Evolutionary conservation across 768 basidiomycete species (phyloP).

Genomic region (Tremella mesenterica): DNA sequence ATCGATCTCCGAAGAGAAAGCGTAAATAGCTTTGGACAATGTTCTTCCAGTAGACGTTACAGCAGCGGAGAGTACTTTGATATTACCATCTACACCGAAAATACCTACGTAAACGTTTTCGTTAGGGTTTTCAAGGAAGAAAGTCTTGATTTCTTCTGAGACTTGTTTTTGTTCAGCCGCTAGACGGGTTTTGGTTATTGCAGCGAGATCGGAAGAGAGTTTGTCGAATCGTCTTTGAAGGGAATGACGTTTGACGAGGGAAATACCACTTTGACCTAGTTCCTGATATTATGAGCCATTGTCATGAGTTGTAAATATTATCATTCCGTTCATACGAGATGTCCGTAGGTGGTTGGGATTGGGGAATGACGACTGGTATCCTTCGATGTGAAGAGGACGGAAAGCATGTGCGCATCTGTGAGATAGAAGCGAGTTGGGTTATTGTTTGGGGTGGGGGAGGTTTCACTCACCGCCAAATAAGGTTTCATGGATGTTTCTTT

Average conservation of each 20-base stretch:
- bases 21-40: conserved; percentile 72
- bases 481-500: conserved; percentile 84
- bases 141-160: conserved; percentile 57
- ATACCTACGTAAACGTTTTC: conserved; percentile 61
- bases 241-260: conserved; percentile 68
- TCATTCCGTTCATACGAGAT: not conserved
- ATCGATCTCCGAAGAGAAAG: conserved; percentile 68
- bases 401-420: no score
- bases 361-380: no score
- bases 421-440: no score
- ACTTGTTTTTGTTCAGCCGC: conserved; percentile 72
- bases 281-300: conserved; percentile 52
- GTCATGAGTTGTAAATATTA: no score
- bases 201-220: conserved; percentile 74
- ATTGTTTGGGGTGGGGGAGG: not conserved
- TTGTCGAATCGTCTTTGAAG: conserved; percentile 64
- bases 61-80: conserved; percentile 52
- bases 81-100: conserved; percentile 71
- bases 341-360: no score
- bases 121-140: conserved; percentile 69
- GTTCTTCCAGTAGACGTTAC: conserved; percentile 70
- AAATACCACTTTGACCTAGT: conserved; percentile 80
- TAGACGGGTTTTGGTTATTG: conserved; percentile 73
- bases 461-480: conserved; percentile 46
- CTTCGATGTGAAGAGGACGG: no score